These are phyloP conservation scores for peach (Prunus persica) DNA, from an alignment of 306 rosid genomes.

Conservation along the genomic window DNA sequence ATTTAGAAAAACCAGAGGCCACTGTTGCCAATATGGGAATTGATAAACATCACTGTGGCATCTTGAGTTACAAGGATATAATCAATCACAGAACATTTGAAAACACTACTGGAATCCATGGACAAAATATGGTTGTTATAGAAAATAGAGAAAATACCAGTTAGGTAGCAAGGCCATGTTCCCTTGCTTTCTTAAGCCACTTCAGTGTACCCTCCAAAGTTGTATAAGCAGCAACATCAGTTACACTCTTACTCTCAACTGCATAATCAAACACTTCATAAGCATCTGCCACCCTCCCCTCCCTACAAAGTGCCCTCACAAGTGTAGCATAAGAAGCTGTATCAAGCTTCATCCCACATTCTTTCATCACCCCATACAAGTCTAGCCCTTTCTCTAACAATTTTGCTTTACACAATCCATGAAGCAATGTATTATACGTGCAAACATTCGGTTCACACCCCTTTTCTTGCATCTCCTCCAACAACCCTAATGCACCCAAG, in stretches of 20 bases:
- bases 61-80: neutral
- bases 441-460: slow-evolving; percentile 74
- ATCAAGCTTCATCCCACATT: slow-evolving; percentile 62
- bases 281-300: slow-evolving; percentile 75
- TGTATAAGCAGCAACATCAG: slow-evolving; percentile 66
- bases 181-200: slow-evolving; percentile 59
- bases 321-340: slow-evolving; percentile 71
- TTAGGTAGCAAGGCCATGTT: slow-evolving; percentile 45
- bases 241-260: slow-evolving; percentile 77
- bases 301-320: slow-evolving; percentile 73
- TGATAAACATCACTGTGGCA: neutral
- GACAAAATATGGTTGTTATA: neutral
- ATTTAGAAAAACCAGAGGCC: neutral
- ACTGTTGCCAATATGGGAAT: neutral
- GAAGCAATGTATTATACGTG: slow-evolving; percentile 72
- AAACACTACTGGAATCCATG: neutral
- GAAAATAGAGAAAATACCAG: slow-evolving; percentile 32
- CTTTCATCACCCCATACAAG: slow-evolving; percentile 64
- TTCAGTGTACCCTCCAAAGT: slow-evolving; percentile 75
- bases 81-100: neutral
- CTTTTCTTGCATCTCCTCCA: slow-evolving; percentile 69
- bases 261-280: slow-evolving; percentile 90
- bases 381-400: slow-evolving; percentile 65
- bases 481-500: slow-evolving; percentile 52
- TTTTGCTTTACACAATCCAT: slow-evolving; percentile 75